Base-by-base conservation (phyloP, 768 basidiomycete genomes). In the Collybia mongolica region DNA sequence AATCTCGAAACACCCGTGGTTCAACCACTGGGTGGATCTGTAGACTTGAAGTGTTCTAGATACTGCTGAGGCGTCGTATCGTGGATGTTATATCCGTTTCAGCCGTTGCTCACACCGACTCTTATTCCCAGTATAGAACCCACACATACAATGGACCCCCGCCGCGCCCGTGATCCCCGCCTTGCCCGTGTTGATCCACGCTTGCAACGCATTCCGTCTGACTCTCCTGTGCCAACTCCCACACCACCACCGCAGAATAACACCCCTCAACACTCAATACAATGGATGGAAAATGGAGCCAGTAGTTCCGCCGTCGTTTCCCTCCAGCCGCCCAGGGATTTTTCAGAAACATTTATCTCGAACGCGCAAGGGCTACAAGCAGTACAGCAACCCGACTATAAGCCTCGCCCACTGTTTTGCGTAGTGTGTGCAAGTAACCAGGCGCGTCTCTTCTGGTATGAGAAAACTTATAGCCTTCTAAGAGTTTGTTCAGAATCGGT, bases 381-480 rank as follows among this genome's bases (percentile, higher is more conserved):
- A 42, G 29, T 36, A 12, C 45, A 42, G 36, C 43, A 47, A 12
- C 35, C 66, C 29, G 50, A 56, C 20, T 85, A 84, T 59, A 92
- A 83, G 67, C 70, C 77, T 9, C 76, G 90, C 9, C 93, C 92
- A 2, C 64, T 97, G 40, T 98, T 98, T 72, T 98, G 97, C 63
- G 92, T 99, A 7, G 97, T 98, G 26, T 99, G 97, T 65, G 96
- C 97, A n/a, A 98, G 93, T 63, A 99, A 99, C 64, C 93, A 98
- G 75, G 95, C 90, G 66, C 53, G 82, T 71, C 22, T 36, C 39
- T 49, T 52, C 37, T 54, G 44, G 40, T 42, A n/a, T 44, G 23
- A 20, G 39, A 20, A 37, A 8, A 24, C 19, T 48, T 24, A 38
- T 44, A 43, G n/a, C 42, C 52, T 49, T 46, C 55, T 52, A 55